A percentile compares a stretch with the other conserved stretches of the same genome.
These are phyloP conservation scores for Mortierella sp. DNA, from an alignment of 371 early-diverging fungal species.

Conservation along the genomic window DNA sequence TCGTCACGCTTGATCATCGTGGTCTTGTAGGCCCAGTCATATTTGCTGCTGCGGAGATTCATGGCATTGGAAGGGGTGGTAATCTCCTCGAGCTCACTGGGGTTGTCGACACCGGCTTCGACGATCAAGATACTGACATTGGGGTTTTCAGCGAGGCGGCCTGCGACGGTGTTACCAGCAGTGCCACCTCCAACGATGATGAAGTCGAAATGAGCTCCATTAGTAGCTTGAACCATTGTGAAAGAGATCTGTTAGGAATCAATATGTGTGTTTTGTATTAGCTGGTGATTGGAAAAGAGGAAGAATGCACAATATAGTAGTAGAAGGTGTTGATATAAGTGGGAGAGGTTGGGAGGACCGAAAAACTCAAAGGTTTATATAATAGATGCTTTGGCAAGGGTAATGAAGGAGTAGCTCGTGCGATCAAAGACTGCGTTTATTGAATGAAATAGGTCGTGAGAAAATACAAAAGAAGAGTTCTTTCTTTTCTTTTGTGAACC, in stretches of 20 bases:
- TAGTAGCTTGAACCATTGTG: constrained; percentile 17
- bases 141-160: constrained; percentile 27
- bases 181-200: constrained; percentile 33
- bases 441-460: no score
- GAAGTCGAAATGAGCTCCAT: constrained; percentile 30
- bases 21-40: constrained; percentile 40
- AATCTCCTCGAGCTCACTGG: constrained; percentile 31
- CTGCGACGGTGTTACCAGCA: constrained; percentile 33
- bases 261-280: background rate
- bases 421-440: background rate
- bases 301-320: background rate
- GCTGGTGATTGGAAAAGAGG: background rate
- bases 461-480: no score
- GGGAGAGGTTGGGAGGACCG: background rate
- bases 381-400: background rate
- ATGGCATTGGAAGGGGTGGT: constrained; percentile 30
- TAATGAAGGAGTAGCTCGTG: background rate
- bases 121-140: constrained; percentile 26
- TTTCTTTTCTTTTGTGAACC: no score
- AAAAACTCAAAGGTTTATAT: background rate
- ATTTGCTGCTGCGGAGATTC: constrained; percentile 28
- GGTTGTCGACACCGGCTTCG: constrained; percentile 29
- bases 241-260: constrained; percentile 11
- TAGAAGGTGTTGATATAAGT: background rate
- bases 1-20: constrained; percentile 33